Conservation (phyloP, 2,329 filamentous ascomycete genomes). For the Xylariaceae sp. region DNA sequence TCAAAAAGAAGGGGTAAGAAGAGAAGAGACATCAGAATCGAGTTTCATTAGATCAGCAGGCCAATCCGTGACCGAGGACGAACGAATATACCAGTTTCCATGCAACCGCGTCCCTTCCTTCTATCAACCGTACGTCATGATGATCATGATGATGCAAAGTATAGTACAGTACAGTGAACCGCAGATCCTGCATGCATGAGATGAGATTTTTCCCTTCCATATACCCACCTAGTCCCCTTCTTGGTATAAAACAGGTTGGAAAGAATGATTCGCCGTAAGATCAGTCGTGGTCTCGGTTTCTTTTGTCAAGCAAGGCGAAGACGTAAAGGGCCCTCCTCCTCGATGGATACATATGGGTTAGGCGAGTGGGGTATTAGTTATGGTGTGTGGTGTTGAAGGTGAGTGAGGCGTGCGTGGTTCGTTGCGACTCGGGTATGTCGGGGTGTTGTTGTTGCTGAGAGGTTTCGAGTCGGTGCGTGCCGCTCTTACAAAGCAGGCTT, state of each 20-base stretch:
- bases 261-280: no score
- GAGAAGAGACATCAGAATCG: background rate
- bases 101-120: constrained; percentile 23
- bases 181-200: constrained; percentile 15
- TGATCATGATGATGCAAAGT: constrained; percentile 16
- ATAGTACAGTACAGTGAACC: constrained; percentile 27
- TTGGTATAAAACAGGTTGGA: no score
- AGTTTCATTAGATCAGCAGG: constrained; percentile 3
- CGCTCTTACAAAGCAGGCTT: constrained; percentile 54
- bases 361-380: background rate
- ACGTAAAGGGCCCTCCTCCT: no score
- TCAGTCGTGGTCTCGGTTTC: no score
- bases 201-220: constrained; percentile 19
- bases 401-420: no score
- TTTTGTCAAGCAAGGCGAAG: no score
- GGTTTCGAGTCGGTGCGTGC: background rate
- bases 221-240: no score
- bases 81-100: constrained; percentile 7
- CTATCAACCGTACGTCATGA: constrained; percentile 18
- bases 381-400: background rate
- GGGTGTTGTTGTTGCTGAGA: no score
- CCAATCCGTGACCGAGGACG: no score
- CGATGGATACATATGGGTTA: no score
- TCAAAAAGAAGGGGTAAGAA: no score
- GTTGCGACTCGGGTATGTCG: background rate